A percentile compares a stretch with the other conserved stretches of the same genome.
These are phyloP conservation scores for Gaeumannomyces sp. DNA, from an alignment of 2,329 filamentous ascomycete genomes.

Conservation along the genomic window DNA sequence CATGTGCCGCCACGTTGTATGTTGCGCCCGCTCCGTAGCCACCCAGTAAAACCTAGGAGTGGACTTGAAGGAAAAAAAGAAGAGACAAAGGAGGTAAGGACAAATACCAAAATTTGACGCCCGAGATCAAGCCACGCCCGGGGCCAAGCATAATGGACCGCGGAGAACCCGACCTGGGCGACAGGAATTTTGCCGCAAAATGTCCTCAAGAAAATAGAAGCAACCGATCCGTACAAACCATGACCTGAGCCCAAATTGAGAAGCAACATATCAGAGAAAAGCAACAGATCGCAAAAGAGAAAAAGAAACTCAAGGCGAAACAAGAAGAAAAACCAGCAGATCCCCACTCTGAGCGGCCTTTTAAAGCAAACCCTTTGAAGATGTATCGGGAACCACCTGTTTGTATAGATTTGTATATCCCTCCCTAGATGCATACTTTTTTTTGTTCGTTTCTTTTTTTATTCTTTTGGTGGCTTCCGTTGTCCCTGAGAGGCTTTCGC, in stretches of 20 bases:
- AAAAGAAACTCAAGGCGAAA: neutral
- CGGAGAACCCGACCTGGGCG: too few species aligned
- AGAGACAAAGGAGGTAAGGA: neutral
- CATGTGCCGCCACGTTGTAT: neutral
- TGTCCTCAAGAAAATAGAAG: neutral
- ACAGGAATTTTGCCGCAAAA: too few species aligned
- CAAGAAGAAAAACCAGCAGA: neutral
- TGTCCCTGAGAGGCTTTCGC: neutral
- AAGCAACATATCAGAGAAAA: neutral
- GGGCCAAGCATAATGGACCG: neutral
- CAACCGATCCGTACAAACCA: neutral
- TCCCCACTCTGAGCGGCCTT: neutral
- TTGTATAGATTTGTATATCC: conserved; percentile 1
- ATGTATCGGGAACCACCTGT: neutral
- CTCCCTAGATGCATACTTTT: neutral
- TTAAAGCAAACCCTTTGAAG: neutral
- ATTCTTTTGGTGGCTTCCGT: neutral
- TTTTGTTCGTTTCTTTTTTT: neutral
- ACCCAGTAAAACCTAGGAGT: neutral
- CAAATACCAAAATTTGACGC: neutral
- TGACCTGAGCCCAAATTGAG: neutral
- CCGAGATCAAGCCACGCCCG: conserved; percentile 1
- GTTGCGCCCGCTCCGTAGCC: neutral
- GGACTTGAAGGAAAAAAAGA: neutral
- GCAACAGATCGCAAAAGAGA: neutral